Percentiles rank a stretch among this genome's conserved stretches.
phyloP scores from a whole-genome alignment of 2,329 filamentous ascomycete species.

The Myriosclerotinia scirpicola region DNA sequence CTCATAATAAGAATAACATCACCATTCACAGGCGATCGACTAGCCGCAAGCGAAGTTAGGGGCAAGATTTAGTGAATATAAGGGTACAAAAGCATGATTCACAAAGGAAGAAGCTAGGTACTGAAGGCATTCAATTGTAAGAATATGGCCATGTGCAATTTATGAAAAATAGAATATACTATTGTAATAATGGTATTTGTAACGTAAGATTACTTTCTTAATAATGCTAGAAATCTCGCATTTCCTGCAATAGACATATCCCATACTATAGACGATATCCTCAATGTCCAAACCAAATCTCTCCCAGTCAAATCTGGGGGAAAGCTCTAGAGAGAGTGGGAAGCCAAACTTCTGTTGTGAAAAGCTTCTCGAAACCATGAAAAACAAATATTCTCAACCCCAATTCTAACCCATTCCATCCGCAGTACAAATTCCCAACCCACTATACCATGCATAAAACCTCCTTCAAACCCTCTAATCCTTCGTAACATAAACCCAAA shows the following conservation, averaged over 20 bases:
- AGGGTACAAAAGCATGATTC: not conserved
- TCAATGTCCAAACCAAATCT: not conserved
- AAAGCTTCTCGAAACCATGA: not conserved
- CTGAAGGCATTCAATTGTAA: not conserved
- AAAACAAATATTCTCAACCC: not conserved
- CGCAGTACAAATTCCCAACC: not conserved
- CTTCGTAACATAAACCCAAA: slow-evolving; percentile 62
- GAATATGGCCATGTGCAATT: not conserved
- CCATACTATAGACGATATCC: not conserved
- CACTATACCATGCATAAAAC: not conserved
- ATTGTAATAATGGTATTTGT: not conserved
- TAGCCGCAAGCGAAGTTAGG: not conserved
- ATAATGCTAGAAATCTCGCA: not conserved
- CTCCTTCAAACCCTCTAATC: slow-evolving; percentile 30
- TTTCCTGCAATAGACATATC: slow-evolving; percentile 4
- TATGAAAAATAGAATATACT: not conserved
- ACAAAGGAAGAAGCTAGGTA: not conserved
- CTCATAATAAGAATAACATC: too few species aligned
- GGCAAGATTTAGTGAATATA: not conserved
- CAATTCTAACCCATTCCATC: too few species aligned
- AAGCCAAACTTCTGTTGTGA: not conserved
- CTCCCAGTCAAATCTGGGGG: too few species aligned
- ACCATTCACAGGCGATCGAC: too few species aligned
- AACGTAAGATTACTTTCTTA: not conserved
- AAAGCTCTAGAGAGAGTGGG: not conserved